Evolutionary conservation across 805 yeast genomes (phyloP).

Genomic region (Tanozyma kutaoensis): DNA sequence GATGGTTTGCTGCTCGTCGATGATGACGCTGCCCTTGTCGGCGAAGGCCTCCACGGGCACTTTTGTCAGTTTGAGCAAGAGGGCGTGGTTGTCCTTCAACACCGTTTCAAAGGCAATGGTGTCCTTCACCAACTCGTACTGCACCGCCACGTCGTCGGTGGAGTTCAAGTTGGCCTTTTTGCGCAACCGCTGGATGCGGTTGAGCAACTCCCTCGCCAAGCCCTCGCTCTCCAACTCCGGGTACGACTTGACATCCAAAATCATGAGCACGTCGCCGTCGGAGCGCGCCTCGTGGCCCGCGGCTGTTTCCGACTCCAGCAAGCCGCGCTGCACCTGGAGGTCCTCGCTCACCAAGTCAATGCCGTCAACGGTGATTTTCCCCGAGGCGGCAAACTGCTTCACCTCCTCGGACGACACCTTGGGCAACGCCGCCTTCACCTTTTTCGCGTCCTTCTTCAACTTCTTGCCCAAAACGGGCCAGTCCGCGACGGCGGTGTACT

Average conservation of each 20-base stretch:
- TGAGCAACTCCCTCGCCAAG: conserved; percentile 88
- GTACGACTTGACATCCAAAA: conserved; percentile 77
- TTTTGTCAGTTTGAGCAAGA: conserved; percentile 70
- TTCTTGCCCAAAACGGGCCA: conserved; percentile 99
- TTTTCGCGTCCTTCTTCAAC: conserved; percentile 84
- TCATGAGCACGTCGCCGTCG: conserved; percentile 78
- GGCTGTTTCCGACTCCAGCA: conserved; percentile 52
- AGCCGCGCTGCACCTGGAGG: conserved; percentile 77
- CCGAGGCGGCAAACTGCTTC: conserved; percentile 55
- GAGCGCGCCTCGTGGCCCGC: conserved; percentile 80
- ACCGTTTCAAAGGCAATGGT: conserved; percentile 52
- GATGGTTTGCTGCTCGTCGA: conserved; percentile 72
- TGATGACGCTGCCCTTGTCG: conserved; percentile 23
- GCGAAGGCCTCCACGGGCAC: conserved; percentile 38
- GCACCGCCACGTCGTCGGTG: conserved; percentile 88
- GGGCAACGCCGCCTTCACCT: conserved; percentile 91
- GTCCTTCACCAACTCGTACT: conserved; percentile 56
- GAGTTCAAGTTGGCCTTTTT: conserved; percentile 92
- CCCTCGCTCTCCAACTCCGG: conserved; percentile 90
- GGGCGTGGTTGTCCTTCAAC: conserved; percentile 47
- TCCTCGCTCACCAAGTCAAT: conserved; percentile 81
- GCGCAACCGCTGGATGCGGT: conserved; percentile 94
- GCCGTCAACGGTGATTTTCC: conserved; percentile 77
- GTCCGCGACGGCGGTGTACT: conserved; percentile 91
- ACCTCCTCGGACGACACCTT: conserved; percentile 70